Evolutionary conservation across 768 basidiomycete genomes (phyloP).

Genomic region (Trametes sanguinea): DNA sequence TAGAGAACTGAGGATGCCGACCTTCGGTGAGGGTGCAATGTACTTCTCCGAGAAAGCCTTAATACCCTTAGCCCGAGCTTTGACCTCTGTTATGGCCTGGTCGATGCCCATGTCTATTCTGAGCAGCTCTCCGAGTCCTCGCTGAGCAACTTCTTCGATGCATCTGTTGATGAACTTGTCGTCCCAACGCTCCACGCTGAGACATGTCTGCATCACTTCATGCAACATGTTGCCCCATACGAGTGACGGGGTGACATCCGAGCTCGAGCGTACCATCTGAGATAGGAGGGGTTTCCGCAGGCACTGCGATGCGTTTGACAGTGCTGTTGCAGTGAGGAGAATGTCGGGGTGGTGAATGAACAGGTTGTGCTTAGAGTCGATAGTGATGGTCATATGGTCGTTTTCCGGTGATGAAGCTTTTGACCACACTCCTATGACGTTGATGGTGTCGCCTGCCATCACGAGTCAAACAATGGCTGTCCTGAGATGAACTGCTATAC

Average conservation of each 20-base stretch:
- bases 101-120: conserved; percentile 59
- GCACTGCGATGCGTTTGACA: conserved; percentile 83
- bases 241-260: conserved; percentile 63
- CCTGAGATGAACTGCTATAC: conserved; percentile 15
- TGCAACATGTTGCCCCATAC: conserved; percentile 95
- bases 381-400: conserved; percentile 48
- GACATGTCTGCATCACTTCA: conserved; percentile 83
- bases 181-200: conserved; percentile 64
- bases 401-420: conserved; percentile 34
- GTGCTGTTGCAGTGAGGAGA: conserved; percentile 86
- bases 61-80: conserved; percentile 63
- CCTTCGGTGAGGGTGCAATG: conserved; percentile 65
- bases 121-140: conserved; percentile 61
- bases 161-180: conserved; percentile 58
- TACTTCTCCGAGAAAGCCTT: conserved; percentile 66
- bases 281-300: conserved; percentile 84
- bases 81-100: conserved; percentile 66
- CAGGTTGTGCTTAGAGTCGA: conserved; percentile 66
- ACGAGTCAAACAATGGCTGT: background rate
- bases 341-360: conserved; percentile 91
- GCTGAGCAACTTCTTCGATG: conserved; percentile 56
- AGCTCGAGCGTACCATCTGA: conserved; percentile 56
- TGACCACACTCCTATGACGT: conserved; percentile 60
- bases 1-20: conserved; percentile 30
- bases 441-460: conserved; percentile 72